Conservation (phyloP, 2,329 filamentous ascomycete species). For the Chrysoporthe cubensis region DNA sequence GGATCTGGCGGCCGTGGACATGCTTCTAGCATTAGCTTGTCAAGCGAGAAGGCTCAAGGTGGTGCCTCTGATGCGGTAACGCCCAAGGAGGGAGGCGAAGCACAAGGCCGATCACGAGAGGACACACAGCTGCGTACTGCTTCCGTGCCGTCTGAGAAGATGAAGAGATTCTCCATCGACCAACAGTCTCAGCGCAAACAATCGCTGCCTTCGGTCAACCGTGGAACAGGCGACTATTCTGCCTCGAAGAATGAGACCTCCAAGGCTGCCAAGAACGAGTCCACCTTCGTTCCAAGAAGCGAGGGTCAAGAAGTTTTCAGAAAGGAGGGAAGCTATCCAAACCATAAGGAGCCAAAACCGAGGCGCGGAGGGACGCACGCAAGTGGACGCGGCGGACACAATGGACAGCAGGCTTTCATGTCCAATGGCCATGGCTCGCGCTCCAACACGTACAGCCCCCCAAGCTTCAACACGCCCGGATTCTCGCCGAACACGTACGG, state of each 20-base stretch:
- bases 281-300: constrained; percentile 7
- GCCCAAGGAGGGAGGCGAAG: constrained; percentile 13
- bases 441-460: constrained; percentile 21
- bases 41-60: constrained; percentile 34
- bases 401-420: constrained; percentile 23
- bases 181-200: constrained; percentile 21
- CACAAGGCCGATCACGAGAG: constrained; percentile 24
- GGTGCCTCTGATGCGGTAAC: constrained; percentile 12
- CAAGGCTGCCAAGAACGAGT: constrained; percentile 24
- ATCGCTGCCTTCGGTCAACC: constrained; percentile 18
- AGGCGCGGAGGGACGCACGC: constrained; percentile 24
- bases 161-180: constrained; percentile 24
- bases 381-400: constrained; percentile 26
- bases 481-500: constrained; percentile 18
- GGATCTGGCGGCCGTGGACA: constrained; percentile 37
- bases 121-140: constrained; percentile 18
- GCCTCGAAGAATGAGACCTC: constrained; percentile 22
- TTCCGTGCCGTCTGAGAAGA: constrained; percentile 24
- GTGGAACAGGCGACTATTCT: constrained; percentile 22
- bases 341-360: constrained; percentile 25
- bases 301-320: constrained; percentile 23
- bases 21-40: constrained; percentile 21
- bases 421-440: constrained; percentile 26
- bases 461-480: constrained; percentile 8
- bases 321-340: constrained; percentile 24